Evolutionary conservation across 208 protist genomes (phyloP).

Genomic region (Leishmania tropica): DNA sequence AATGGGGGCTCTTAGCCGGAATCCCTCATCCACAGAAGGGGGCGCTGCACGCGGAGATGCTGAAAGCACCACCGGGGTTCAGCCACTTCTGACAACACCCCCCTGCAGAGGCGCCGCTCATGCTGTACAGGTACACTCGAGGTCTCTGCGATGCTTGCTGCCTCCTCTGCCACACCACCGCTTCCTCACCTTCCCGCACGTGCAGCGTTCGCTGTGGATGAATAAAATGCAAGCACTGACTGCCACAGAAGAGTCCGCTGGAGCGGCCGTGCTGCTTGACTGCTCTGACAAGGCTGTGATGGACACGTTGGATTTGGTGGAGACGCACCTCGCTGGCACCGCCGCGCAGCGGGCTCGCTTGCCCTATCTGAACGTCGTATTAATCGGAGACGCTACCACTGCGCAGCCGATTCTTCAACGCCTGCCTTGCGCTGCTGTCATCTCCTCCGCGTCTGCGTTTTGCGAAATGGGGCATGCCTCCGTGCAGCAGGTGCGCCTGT

Average conservation of each 20-base stretch:
- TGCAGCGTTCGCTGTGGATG: constrained; percentile 34
- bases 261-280: constrained; percentile 59
- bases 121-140: constrained; percentile 11
- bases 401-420: constrained; percentile 27
- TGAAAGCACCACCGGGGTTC: constrained; percentile 9
- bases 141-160: constrained; percentile 17
- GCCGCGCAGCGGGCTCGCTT: constrained; percentile 15
- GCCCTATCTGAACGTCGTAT: constrained; percentile 37
- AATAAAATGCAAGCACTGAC: constrained; percentile 31
- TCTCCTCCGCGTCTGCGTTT: constrained; percentile 50
- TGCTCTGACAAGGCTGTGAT: constrained; percentile 40
- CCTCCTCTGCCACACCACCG: constrained; percentile 27
- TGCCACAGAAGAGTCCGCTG: constrained; percentile 12
- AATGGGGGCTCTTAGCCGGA: constrained; percentile 16
- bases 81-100: constrained; percentile 2
- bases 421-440: constrained; percentile 51
- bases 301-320: constrained; percentile 47
- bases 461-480: constrained; percentile 24
- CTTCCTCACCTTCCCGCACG: constrained; percentile 31
- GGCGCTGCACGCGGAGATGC: not conserved
- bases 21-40: not conserved
- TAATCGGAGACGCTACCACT: constrained; percentile 52
- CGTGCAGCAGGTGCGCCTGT: constrained; percentile 73
- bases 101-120: constrained; percentile 23
- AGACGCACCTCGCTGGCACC: constrained; percentile 26